Evolutionary conservation across 495 filamentous ascomycete genomes (phyloP), one percentile per base, ranked within the genome.

Genomic region (Penicillium subrubescens): DNA sequence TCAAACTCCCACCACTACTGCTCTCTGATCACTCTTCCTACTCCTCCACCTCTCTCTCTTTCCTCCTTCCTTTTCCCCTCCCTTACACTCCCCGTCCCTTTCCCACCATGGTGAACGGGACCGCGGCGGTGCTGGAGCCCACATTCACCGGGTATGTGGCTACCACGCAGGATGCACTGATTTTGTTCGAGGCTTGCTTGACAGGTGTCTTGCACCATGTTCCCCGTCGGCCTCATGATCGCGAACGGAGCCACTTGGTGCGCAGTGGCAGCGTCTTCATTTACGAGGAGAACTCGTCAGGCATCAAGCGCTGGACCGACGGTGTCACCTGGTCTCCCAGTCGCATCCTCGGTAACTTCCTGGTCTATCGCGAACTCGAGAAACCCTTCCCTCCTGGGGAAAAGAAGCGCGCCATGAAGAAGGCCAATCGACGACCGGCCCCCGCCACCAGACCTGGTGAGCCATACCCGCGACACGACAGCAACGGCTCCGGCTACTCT

Each of bases 251-350:
- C 10, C 73, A 82, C 17, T 81, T 94, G 44, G 94, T 97, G 68
- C 84, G 82, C 61, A 96, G 92, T 70, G 94, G 94, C 25, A 89
- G 89, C 59, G 85, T 96, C 12, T 94, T 97, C 73, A 90, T 97
- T 66, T 97, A 96, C 76, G 91, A 95, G 71, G 92, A 96, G 71
- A 87, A 90, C 60, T 87, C 90, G 1, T 94, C 93, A 1, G 91
- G 91, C 2, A 96, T 97, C 76, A 96, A 94, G 78, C 85, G 94
- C 44, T 97, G 94, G 94, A 97, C 94, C 0, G 94, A 97, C 73
- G 92, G 93, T 3, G 84, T 91, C 14, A 87, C 87, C 19, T 97
- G 94, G 94, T 94, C 91, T 69, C 93, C 94, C 0, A 96, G 93
- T 73, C 88, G 94, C 17, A 94, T 97, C 37, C 77, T 95, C 50